Evolutionary conservation across 202 grass and related monocot species (phyloP).

Genomic region (Carex arenaria): DNA sequence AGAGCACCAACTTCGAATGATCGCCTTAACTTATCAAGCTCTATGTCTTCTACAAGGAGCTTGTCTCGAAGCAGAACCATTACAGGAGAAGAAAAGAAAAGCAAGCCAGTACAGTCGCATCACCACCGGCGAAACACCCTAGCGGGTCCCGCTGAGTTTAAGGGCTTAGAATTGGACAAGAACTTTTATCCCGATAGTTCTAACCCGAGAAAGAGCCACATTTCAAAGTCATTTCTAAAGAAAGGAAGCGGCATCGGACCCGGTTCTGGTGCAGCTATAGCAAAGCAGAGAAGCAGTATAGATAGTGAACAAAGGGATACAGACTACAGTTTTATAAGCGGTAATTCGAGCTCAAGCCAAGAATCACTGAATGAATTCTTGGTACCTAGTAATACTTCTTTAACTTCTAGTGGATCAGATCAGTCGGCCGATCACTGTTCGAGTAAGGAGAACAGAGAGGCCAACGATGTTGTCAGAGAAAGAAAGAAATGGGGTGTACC

Average conservation of each 20-base stretch:
- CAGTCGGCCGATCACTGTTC: neutral
- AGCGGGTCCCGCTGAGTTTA: neutral
- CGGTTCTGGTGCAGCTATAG: slow-evolving; percentile 12
- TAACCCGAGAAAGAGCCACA: neutral
- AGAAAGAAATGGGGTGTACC: slow-evolving; percentile 23
- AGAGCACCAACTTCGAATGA: neutral
- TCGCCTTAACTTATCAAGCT: neutral
- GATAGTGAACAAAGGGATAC: neutral
- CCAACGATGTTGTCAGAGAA: neutral
- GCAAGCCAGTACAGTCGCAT: neutral
- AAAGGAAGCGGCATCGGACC: slow-evolving; percentile 23
- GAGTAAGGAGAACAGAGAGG: neutral
- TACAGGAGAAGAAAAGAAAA: neutral
- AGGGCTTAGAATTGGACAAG: slow-evolving; percentile 7
- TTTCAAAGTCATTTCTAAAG: slow-evolving; percentile 9
- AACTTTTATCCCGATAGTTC: neutral
- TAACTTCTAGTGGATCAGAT: neutral
- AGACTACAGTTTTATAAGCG: neutral
- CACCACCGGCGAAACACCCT: slow-evolving; percentile 18
- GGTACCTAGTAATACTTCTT: neutral
- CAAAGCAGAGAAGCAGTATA: slow-evolving; percentile 10
- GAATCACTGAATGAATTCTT: neutral
- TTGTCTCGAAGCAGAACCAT: slow-evolving; percentile 21
- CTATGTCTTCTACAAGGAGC: neutral
- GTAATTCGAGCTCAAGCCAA: neutral